Evolutionary conservation across 2,329 filamentous ascomycete species (phyloP).

Genomic region (Mariannaea elegans): DNA sequence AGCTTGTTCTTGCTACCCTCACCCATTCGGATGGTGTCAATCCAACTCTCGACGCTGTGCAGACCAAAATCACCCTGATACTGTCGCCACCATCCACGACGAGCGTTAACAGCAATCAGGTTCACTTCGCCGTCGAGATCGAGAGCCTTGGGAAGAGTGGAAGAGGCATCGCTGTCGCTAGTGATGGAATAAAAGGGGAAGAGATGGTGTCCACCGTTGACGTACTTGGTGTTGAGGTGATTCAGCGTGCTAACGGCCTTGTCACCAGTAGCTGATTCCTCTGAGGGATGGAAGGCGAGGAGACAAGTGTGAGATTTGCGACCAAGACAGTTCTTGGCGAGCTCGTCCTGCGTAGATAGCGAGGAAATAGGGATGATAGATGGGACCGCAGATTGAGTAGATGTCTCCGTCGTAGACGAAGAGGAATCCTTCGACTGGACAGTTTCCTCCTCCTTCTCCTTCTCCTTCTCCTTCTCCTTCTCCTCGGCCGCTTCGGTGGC

Average conservation of each 20-base stretch:
- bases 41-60: constrained; percentile 79
- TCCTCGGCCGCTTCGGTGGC: constrained; percentile 37
- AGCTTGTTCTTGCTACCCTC: constrained; percentile 83
- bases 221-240: constrained; percentile 80
- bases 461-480: constrained; percentile 35
- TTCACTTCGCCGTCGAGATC: constrained; percentile 70
- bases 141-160: constrained; percentile 61
- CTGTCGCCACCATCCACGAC: constrained; percentile 85
- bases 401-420: constrained; percentile 21
- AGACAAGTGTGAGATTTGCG: constrained; percentile 84
- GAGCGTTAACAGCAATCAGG: constrained; percentile 84
- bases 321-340: constrained; percentile 77
- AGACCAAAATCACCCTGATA: constrained; percentile 71
- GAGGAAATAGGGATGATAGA: constrained; percentile 69
- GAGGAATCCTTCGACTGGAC: constrained; percentile 35
- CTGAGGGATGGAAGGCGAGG: constrained; percentile 73
- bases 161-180: constrained; percentile 49
- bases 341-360: constrained; percentile 69
- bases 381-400: constrained; percentile 42
- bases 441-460: constrained; percentile 41
- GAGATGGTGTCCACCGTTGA: constrained; percentile 69
- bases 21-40: constrained; percentile 90
- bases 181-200: constrained; percentile 88
- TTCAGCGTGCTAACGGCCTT: constrained; percentile 71
- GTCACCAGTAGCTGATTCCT: constrained; percentile 59